Evolutionary conservation across 352 stramenopile species (phyloP).

Genomic region (Globisporangium paddicum): DNA sequence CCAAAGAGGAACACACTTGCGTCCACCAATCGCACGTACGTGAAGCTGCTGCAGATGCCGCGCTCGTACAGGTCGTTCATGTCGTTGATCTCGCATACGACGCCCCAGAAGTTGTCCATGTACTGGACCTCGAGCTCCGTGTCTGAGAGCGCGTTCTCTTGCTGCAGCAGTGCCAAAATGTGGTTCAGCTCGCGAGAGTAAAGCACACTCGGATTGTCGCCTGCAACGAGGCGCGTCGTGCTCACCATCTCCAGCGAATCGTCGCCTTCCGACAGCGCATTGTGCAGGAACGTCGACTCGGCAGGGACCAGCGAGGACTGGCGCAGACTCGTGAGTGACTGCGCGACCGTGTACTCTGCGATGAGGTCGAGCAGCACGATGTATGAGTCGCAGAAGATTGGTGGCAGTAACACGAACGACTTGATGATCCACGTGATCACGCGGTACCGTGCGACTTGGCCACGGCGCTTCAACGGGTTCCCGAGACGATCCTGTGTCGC

Average conservation of each 20-base stretch:
- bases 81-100: constrained; percentile 28
- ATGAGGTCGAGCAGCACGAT: constrained; percentile 75
- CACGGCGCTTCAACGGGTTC: constrained; percentile 74
- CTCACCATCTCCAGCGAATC: constrained; percentile 60
- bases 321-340: constrained; percentile 67
- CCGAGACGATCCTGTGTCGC: constrained; percentile 54
- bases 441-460: constrained; percentile 74
- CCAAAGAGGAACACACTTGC: constrained; percentile 74
- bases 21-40: constrained; percentile 77
- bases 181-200: constrained; percentile 80
- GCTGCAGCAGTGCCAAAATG: constrained; percentile 59
- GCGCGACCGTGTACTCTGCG: constrained; percentile 71
- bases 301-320: constrained; percentile 52
- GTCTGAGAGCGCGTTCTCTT: constrained; percentile 72
- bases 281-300: constrained; percentile 60
- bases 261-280: constrained; percentile 46
- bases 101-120: constrained; percentile 65
- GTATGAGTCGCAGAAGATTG: constrained; percentile 80
- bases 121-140: constrained; percentile 84
- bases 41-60: constrained; percentile 64
- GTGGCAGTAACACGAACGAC: constrained; percentile 65
- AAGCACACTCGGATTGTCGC: constrained; percentile 56
- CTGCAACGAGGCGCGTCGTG: constrained; percentile 43
- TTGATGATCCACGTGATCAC: constrained; percentile 77
- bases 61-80: constrained; percentile 25